Conservation (phyloP, 352 stramenopile genomes). For the Lagenidium sp. region DNA sequence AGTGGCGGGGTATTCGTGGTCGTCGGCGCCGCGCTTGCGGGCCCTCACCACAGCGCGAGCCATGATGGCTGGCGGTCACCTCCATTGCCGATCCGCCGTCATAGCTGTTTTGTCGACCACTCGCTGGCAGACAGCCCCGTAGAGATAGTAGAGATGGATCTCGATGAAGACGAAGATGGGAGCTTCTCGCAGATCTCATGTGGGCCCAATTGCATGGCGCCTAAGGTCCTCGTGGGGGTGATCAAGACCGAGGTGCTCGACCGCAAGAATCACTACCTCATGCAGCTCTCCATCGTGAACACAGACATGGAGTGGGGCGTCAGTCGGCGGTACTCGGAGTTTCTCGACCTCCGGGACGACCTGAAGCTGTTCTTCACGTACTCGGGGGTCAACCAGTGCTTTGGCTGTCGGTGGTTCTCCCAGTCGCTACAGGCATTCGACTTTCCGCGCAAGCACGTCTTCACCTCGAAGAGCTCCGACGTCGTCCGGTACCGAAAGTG, state of each 20-base stretch:
- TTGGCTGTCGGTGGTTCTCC: slow-evolving; percentile 64
- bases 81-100: too few relatives aligned
- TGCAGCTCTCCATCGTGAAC: slow-evolving; percentile 28
- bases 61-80: too few relatives aligned
- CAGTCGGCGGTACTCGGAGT: slow-evolving; percentile 64
- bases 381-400: slow-evolving; percentile 41
- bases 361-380: slow-evolving; percentile 43
- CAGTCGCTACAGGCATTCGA: slow-evolving; percentile 48
- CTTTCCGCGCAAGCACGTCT: slow-evolving; percentile 52
- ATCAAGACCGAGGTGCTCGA: slow-evolving; percentile 8
- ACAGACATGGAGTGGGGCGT: slow-evolving; percentile 48
- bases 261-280: slow-evolving; percentile 31
- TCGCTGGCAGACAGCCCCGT: too few relatives aligned
- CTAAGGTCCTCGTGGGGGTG: slow-evolving; percentile 45
- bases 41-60: too few relatives aligned
- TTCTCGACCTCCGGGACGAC: slow-evolving; percentile 38
- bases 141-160: slow-evolving; percentile 12
- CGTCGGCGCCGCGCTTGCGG: too few relatives aligned
- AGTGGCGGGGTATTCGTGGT: too few relatives aligned
- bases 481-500: slow-evolving; percentile 40
- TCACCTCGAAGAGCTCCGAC: slow-evolving; percentile 28
- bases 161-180: slow-evolving; percentile 21
- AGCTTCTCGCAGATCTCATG: slow-evolving; percentile 52
- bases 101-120: too few relatives aligned
- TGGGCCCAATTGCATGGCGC: slow-evolving; percentile 24